Evolutionary conservation across 2,329 filamentous ascomycete species (phyloP).

Genomic region (Trichoderma citrinoviride): DNA sequence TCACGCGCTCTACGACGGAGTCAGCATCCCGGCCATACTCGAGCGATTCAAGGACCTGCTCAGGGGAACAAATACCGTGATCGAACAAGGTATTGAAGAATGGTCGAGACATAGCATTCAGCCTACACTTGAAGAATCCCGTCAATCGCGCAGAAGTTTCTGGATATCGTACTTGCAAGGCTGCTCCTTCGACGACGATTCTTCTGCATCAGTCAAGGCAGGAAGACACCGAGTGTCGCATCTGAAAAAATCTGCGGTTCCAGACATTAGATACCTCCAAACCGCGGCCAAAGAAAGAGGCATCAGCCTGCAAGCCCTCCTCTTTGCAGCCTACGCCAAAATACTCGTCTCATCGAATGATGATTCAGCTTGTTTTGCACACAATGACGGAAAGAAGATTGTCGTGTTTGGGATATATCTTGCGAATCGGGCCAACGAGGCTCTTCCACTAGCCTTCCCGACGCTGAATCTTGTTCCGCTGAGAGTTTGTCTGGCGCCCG

Average conservation of each 20-base stretch:
- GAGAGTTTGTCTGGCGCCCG: conserved; percentile 42
- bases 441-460: conserved; percentile 56
- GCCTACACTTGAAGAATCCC: conserved; percentile 15
- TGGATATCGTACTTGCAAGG: conserved; percentile 43
- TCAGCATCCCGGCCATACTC: conserved; percentile 68
- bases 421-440: conserved; percentile 64
- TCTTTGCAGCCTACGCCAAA: conserved; percentile 70
- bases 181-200: not conserved
- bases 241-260: conserved; percentile 50
- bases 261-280: conserved; percentile 35
- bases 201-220: not conserved
- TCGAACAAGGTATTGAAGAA: conserved; percentile 19
- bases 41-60: conserved; percentile 31
- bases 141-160: conserved; percentile 34
- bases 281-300: conserved; percentile 48
- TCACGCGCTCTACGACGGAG: conserved; percentile 84
- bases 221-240: conserved; percentile 26
- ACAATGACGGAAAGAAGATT: conserved; percentile 20
- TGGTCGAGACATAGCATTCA: conserved; percentile 32
- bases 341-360: conserved; percentile 26
- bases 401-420: conserved; percentile 77
- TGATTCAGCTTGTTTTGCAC: not conserved
- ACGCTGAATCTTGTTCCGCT: conserved; percentile 80
- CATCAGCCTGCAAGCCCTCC: conserved; percentile 68
- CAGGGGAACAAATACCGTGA: not conserved